Conservation (phyloP, 176 grass and related monocot genomes). For the Cymbopogon citratus region DNA sequence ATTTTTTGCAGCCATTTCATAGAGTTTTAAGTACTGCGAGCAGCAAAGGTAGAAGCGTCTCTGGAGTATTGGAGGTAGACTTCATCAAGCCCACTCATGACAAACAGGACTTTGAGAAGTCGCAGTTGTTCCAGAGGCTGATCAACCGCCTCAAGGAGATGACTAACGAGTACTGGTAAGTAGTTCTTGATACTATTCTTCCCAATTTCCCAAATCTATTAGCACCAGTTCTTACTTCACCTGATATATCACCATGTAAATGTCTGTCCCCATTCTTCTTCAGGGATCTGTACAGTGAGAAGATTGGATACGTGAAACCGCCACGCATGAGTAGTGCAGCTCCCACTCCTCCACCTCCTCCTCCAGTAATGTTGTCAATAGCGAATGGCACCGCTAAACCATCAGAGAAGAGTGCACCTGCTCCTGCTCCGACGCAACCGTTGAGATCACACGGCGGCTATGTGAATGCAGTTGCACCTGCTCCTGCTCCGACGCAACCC, state of each 20-base stretch:
- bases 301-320: slow-evolving; percentile 25
- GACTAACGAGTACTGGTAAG: slow-evolving; percentile 57
- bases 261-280: neutral
- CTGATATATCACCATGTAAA: neutral
- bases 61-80: slow-evolving; percentile 43
- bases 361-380: neutral
- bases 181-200: neutral
- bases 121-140: slow-evolving; percentile 38
- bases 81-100: slow-evolving; percentile 66
- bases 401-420: neutral
- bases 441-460: too few species aligned
- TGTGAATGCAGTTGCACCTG: too few species aligned
- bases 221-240: neutral
- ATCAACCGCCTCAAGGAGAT: slow-evolving; percentile 50
- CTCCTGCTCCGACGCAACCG: neutral
- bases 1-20: slow-evolving; percentile 41
- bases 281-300: slow-evolving; percentile 39
- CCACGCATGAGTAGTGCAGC: neutral
- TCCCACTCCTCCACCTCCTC: neutral
- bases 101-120: slow-evolving; percentile 57
- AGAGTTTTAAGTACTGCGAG: slow-evolving; percentile 26
- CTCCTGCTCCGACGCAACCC: neutral
- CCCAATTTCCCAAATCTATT: neutral
- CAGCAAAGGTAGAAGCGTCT: slow-evolving; percentile 39
- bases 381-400: neutral